These are phyloP conservation scores for Neonectria ditissima DNA, from an alignment of 2,329 filamentous ascomycete species.

Conservation along the genomic window DNA sequence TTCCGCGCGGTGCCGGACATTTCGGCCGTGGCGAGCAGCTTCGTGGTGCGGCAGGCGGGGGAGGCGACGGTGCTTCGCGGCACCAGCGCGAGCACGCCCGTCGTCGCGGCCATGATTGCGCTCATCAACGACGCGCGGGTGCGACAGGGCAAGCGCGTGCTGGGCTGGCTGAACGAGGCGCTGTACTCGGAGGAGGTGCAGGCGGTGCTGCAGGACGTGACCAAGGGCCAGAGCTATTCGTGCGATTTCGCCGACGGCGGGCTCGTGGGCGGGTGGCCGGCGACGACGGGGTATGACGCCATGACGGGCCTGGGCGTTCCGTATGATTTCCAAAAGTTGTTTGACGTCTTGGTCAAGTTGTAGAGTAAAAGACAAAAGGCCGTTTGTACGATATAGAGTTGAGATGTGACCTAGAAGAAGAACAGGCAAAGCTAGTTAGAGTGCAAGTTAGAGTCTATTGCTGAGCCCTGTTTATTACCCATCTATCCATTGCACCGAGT, in stretches of 20 bases:
- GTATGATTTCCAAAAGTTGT: slow-evolving; percentile 54
- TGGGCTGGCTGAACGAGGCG: slow-evolving; percentile 66
- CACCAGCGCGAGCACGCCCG: slow-evolving; percentile 65
- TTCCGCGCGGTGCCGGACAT: slow-evolving; percentile 65
- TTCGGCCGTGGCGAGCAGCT: slow-evolving; percentile 68
- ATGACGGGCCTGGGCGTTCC: slow-evolving; percentile 64
- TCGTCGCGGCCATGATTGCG: slow-evolving; percentile 66
- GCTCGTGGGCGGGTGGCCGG: slow-evolving; percentile 57
- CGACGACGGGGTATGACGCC: slow-evolving; percentile 59
- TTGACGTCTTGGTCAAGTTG: slow-evolving; percentile 48
- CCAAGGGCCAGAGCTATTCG: slow-evolving; percentile 53
- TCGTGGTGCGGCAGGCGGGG: slow-evolving; percentile 53
- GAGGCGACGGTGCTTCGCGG: slow-evolving; percentile 49
- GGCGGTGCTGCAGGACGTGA: slow-evolving; percentile 56
- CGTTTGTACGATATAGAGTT: background rate
- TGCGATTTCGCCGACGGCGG: slow-evolving; percentile 53
- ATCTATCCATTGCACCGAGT: background rate
- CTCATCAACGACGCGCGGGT: slow-evolving; percentile 67
- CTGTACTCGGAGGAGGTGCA: slow-evolving; percentile 57
- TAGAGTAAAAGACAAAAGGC: slow-evolving; percentile 9
- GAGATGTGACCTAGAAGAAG: too few relatives aligned
- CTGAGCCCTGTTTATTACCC: too few relatives aligned
- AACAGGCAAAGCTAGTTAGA: background rate
- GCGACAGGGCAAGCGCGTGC: slow-evolving; percentile 57
- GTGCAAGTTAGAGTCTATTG: too few relatives aligned